phyloP scores from a whole-genome alignment of 768 basidiomycete genomes.

The Termitomyces sp. region DNA sequence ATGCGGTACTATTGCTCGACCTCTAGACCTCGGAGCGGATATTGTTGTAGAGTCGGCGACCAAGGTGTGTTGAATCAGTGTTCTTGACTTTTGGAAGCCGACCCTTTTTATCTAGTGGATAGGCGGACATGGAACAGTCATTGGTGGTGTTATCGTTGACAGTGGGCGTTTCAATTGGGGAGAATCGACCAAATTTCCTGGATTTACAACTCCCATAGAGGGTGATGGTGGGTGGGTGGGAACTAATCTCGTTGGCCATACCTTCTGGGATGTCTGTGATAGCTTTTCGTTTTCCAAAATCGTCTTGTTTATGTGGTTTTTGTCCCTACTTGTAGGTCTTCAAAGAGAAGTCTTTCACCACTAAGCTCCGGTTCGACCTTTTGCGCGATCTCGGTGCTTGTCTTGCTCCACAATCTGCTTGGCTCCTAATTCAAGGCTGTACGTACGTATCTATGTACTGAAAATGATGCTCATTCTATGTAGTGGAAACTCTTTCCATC shows the following conservation, averaged over 20 bases:
- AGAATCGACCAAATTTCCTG: conserved; percentile 41
- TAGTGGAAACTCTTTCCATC: conserved; percentile 53
- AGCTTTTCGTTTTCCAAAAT: not conserved
- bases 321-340: conserved; percentile 5
- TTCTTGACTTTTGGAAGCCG: conserved; percentile 16
- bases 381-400: conserved; percentile 50
- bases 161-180: conserved; percentile 55
- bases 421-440: conserved; percentile 49
- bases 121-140: conserved; percentile 58
- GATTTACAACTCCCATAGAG: conserved; percentile 8
- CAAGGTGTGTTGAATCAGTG: not conserved
- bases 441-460: not conserved
- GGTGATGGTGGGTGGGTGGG: conserved; percentile 9
- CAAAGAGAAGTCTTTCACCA: conserved; percentile 14
- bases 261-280: conserved; percentile 12
- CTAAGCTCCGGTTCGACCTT: conserved; percentile 38
- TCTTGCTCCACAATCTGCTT: conserved; percentile 52
- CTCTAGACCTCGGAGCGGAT: conserved; percentile 22
- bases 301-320: not conserved
- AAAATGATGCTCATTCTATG: conserved; percentile 22
- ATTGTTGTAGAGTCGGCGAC: conserved; percentile 25
- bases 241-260: conserved; percentile 10
- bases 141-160: conserved; percentile 59
- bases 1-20: conserved; percentile 38
- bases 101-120: conserved; percentile 52